These are phyloP conservation scores for Yamadazyma triangularis DNA, from an alignment of 1,139 yeast genomes.

Conservation along the genomic window DNA sequence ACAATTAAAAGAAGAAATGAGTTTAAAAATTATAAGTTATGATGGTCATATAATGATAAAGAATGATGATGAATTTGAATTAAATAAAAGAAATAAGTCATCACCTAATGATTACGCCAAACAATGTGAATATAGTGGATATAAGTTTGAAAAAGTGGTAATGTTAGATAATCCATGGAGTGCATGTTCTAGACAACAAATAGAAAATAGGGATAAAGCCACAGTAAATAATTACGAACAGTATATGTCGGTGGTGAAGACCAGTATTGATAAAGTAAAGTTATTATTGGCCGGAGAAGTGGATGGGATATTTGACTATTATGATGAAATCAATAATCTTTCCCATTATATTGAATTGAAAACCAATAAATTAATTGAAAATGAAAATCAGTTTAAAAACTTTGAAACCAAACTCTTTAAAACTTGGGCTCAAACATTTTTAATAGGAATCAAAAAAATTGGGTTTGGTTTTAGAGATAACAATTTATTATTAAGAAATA, in stretches of 20 bases:
- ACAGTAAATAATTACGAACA: conserved; percentile 70
- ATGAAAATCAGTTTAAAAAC: conserved; percentile 46
- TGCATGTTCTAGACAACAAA: conserved; percentile 54
- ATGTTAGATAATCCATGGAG: conserved; percentile 79
- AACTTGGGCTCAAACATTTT: conserved; percentile 92
- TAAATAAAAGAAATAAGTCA: conserved; percentile 26
- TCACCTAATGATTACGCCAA: conserved; percentile 30
- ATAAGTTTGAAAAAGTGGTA: conserved; percentile 78
- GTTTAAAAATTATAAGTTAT: conserved; percentile 55
- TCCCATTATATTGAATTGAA: conserved; percentile 84
- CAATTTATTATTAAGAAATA: conserved; percentile 51
- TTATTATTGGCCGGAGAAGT: conserved; percentile 84
- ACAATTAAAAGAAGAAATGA: conserved; percentile 51
- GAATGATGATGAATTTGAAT: conserved; percentile 44
- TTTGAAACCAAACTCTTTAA: conserved; percentile 73
- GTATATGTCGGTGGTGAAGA: conserved; percentile 69
- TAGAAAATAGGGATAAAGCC: conserved; percentile 59
- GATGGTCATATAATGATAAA: conserved; percentile 89
- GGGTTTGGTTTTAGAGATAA: conserved; percentile 88
- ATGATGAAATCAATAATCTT: conserved; percentile 43
- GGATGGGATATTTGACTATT: conserved; percentile 82
- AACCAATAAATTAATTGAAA: conserved; percentile 55
- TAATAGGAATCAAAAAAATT: conserved; percentile 74
- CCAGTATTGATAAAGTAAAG: conserved; percentile 75
- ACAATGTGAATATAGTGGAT: conserved; percentile 62